Evolutionary conservation across 768 basidiomycete species (phyloP).

Genomic region (Phanerochaete sordida): DNA sequence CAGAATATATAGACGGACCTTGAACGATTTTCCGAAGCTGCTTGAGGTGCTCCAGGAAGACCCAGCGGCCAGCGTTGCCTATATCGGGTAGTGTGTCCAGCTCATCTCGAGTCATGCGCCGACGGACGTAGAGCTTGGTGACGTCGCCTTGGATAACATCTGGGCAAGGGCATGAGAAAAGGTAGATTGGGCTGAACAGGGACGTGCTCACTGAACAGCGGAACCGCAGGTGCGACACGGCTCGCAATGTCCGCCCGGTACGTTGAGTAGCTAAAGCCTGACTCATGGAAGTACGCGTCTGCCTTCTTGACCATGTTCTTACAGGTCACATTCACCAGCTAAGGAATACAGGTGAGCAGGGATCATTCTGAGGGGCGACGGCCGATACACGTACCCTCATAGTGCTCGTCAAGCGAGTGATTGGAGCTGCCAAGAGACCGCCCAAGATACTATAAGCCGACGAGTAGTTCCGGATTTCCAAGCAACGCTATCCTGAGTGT

Average conservation of each 20-base stretch:
- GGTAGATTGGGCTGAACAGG: background rate
- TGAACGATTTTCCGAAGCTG: background rate
- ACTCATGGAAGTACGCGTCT: background rate
- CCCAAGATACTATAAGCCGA: background rate
- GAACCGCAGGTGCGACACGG: background rate
- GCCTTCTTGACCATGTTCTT: background rate
- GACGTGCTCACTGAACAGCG: background rate
- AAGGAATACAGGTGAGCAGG: background rate
- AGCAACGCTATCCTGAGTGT: background rate
- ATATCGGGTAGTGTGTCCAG: background rate
- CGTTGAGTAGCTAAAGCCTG: background rate
- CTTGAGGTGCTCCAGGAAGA: background rate
- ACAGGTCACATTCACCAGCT: background rate
- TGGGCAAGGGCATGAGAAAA: background rate
- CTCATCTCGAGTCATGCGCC: background rate
- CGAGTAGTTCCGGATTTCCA: slow-evolving; percentile 1
- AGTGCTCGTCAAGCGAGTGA: background rate
- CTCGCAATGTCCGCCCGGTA: background rate
- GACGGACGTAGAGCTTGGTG: background rate
- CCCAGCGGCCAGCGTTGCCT: background rate
- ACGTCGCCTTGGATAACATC: background rate
- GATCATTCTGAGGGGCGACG: background rate
- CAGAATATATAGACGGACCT: background rate
- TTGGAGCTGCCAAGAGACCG: background rate
- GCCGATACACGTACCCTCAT: background rate